Conservation (phyloP, 495 filamentous ascomycete species). For the Lasiosphaeriaceae sp. region DNA sequence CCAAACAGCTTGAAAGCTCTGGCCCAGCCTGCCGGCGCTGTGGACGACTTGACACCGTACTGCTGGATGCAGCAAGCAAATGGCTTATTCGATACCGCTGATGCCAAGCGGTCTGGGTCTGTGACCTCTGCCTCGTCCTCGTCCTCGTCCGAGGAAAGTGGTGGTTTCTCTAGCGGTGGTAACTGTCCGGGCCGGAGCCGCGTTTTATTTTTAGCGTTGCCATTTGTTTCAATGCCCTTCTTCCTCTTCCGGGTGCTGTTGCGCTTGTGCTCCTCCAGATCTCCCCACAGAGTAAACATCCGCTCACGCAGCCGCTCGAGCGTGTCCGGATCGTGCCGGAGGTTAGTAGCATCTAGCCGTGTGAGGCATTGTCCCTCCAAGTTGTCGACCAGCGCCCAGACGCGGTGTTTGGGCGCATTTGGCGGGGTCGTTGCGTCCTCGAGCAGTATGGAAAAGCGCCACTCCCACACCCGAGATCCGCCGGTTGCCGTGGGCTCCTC, state of each 20-base stretch:
- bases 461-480: constrained; percentile 57
- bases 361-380: constrained; percentile 62
- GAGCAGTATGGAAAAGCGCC: constrained; percentile 72
- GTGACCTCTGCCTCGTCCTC: constrained; percentile 3
- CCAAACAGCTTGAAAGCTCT: constrained; percentile 53
- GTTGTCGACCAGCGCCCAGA: constrained; percentile 67
- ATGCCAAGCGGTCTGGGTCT: neutral
- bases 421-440: constrained; percentile 54
- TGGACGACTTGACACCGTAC: constrained; percentile 58
- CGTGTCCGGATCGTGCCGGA: constrained; percentile 45
- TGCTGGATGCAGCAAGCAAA: constrained; percentile 62
- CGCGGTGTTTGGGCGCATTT: constrained; percentile 22
- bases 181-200: neutral
- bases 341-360: constrained; percentile 61
- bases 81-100: constrained; percentile 39
- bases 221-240: constrained; percentile 2
- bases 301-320: constrained; percentile 60
- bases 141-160: constrained; percentile 21
- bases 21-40: constrained; percentile 43
- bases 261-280: constrained; percentile 68
- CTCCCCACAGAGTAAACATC: constrained; percentile 80
- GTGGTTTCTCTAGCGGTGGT: constrained; percentile 8
- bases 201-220: neutral
- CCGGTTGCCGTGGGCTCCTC: neutral
- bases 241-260: neutral